These are phyloP conservation scores for Trifolium fragiferum DNA, from an alignment of 306 rosid species.

Conservation along the genomic window DNA sequence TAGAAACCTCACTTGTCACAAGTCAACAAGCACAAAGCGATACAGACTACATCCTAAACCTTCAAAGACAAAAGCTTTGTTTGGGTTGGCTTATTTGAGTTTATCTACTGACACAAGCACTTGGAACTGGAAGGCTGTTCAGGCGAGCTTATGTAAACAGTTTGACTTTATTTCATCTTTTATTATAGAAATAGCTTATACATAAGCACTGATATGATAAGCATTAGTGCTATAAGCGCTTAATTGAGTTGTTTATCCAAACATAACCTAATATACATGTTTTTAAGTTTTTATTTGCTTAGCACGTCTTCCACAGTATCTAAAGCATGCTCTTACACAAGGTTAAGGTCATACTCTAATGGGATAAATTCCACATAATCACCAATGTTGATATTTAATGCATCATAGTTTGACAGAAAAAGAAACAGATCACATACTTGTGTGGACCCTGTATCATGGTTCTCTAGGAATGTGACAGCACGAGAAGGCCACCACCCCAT, in stretches of 20 bases:
- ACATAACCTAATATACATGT: background rate
- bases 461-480: slow-evolving; percentile 84
- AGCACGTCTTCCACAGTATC: slow-evolving; percentile 3
- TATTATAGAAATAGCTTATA: too few relatives aligned
- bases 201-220: too few relatives aligned
- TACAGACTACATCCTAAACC: background rate
- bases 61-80: background rate
- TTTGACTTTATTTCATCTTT: too few relatives aligned
- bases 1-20: slow-evolving; percentile 1
- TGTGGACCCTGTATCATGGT: slow-evolving; percentile 89
- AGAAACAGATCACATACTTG: slow-evolving; percentile 57
- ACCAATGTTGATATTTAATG: slow-evolving; percentile 4
- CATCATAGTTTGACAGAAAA: slow-evolving; percentile 22
- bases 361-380: slow-evolving; percentile 12
- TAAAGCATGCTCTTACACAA: slow-evolving; percentile 16
- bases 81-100: too few relatives aligned
- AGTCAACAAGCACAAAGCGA: slow-evolving; percentile 21
- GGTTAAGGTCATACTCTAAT: background rate
- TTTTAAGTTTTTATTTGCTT: background rate
- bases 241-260: too few relatives aligned
- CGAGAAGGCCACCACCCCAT: slow-evolving; percentile 96
- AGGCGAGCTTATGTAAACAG: too few relatives aligned
- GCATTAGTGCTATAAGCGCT: too few relatives aligned
- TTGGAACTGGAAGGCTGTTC: too few relatives aligned
- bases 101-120: too few relatives aligned